These are phyloP conservation scores for Fusarium buharicum DNA, from an alignment of 2,329 filamentous ascomycete genomes.

Conservation along the genomic window DNA sequence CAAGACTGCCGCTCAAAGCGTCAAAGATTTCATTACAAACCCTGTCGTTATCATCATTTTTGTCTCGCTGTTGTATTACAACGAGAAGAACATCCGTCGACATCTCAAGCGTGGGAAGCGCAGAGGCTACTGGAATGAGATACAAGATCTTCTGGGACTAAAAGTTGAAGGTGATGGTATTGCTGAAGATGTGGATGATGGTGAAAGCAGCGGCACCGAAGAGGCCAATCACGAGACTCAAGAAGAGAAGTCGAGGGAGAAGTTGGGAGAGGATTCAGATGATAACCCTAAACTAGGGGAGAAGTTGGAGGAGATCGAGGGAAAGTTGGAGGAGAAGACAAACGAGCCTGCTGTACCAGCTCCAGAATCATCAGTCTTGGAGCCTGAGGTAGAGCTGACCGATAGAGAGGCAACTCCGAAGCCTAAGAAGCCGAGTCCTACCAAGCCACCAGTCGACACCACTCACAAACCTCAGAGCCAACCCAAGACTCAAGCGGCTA, in stretches of 20 bases:
- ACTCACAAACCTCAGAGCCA: not conserved
- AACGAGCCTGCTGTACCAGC: slow-evolving; percentile 12
- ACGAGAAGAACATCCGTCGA: slow-evolving; percentile 58
- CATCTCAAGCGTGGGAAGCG: slow-evolving; percentile 51
- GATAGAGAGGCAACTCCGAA: slow-evolving; percentile 31
- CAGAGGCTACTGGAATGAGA: slow-evolving; percentile 46
- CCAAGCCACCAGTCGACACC: slow-evolving; percentile 6
- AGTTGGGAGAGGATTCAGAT: too few species aligned
- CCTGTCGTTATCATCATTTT: slow-evolving; percentile 62
- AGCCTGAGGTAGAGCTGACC: slow-evolving; percentile 11
- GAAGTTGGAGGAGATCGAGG: too few species aligned
- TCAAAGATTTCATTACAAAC: slow-evolving; percentile 67
- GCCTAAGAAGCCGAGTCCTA: slow-evolving; percentile 9
- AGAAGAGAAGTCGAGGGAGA: not conserved
- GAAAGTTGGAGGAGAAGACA: slow-evolving; percentile 3
- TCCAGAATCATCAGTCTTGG: slow-evolving; percentile 16
- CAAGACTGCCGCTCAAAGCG: slow-evolving; percentile 59
- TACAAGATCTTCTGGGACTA: slow-evolving; percentile 24
- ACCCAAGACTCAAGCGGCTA: not conserved
- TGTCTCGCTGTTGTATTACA: slow-evolving; percentile 55
- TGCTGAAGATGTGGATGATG: slow-evolving; percentile 25
- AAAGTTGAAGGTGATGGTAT: not conserved
- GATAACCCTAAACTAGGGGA: too few species aligned
- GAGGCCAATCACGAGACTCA: slow-evolving; percentile 1
- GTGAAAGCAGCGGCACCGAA: slow-evolving; percentile 33